These are phyloP conservation scores for Cercospora sp. DNA, from an alignment of 2,329 filamentous ascomycete genomes.

Conservation along the genomic window DNA sequence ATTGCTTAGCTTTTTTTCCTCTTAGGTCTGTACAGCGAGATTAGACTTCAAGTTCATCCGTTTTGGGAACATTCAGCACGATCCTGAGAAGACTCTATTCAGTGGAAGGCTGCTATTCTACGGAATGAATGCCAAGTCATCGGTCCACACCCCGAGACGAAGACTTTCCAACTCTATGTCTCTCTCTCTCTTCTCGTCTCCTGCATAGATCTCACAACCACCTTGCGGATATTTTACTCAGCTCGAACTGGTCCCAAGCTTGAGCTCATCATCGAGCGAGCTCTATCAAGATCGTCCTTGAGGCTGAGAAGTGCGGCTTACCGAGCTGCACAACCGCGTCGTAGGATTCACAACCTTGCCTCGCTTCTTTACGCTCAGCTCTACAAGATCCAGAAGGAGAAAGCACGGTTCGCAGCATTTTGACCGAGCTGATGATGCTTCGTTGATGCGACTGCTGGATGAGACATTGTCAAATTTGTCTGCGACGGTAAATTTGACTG, in stretches of 20 bases:
- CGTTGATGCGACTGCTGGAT: background rate
- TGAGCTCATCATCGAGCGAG: background rate
- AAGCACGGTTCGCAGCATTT: background rate
- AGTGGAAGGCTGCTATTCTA: background rate
- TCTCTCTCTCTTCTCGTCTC: background rate
- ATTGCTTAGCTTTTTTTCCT: background rate
- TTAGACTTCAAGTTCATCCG: background rate
- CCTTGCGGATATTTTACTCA: too few species aligned
- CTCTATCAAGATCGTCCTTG: background rate
- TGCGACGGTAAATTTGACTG: background rate
- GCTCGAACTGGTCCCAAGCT: background rate
- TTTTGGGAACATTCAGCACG: background rate
- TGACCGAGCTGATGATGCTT: background rate
- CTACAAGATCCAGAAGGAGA: background rate
- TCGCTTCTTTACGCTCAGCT: background rate
- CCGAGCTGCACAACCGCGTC: background rate
- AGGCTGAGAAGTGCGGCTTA: background rate
- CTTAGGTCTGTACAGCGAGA: too few species aligned
- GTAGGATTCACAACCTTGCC: background rate
- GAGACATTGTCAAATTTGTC: background rate
- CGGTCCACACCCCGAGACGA: background rate
- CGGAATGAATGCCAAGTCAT: background rate
- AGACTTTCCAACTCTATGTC: background rate
- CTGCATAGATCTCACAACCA: background rate
- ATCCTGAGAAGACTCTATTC: background rate